A percentile compares a stretch with the other conserved stretches of the same genome.
These are phyloP conservation scores for Boletus sp. DNA, from an alignment of 1,284 basidiomycete genomes.

Conservation along the genomic window DNA sequence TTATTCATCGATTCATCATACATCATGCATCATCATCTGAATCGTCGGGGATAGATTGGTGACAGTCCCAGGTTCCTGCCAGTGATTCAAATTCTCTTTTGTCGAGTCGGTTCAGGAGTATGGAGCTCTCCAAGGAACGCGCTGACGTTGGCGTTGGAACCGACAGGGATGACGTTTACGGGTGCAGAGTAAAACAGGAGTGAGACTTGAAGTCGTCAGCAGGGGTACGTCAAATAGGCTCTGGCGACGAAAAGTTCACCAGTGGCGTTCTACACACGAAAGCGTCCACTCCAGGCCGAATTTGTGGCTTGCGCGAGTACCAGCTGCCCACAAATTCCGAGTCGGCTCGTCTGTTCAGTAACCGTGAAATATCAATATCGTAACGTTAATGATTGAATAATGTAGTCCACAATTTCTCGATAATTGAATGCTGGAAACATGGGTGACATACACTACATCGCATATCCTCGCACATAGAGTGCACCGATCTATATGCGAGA, in stretches of 20 bases:
- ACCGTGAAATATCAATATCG: slow-evolving; percentile 1
- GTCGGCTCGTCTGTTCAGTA: neutral
- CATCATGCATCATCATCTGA: neutral
- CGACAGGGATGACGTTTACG: neutral
- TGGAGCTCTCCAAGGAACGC: too few species aligned
- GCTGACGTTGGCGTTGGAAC: neutral
- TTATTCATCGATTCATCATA: too few species aligned
- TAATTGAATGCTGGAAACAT: neutral
- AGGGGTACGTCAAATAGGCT: neutral
- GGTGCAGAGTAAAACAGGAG: neutral
- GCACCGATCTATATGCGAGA: neutral
- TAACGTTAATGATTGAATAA: slow-evolving; percentile 3
- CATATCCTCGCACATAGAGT: neutral
- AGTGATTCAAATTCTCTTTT: neutral
- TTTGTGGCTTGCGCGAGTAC: neutral
- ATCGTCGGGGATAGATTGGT: neutral
- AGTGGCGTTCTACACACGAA: too few species aligned
- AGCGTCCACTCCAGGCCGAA: neutral
- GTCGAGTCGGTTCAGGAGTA: too few species aligned
- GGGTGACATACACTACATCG: slow-evolving; percentile 7
- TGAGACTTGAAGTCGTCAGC: neutral
- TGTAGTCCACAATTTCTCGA: slow-evolving; percentile 1
- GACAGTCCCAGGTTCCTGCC: neutral
- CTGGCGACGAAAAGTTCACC: neutral
- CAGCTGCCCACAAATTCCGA: neutral